Evolutionary conservation across 805 yeast genomes (phyloP).

Genomic region (Helenozyma baotianmanensis): DNA sequence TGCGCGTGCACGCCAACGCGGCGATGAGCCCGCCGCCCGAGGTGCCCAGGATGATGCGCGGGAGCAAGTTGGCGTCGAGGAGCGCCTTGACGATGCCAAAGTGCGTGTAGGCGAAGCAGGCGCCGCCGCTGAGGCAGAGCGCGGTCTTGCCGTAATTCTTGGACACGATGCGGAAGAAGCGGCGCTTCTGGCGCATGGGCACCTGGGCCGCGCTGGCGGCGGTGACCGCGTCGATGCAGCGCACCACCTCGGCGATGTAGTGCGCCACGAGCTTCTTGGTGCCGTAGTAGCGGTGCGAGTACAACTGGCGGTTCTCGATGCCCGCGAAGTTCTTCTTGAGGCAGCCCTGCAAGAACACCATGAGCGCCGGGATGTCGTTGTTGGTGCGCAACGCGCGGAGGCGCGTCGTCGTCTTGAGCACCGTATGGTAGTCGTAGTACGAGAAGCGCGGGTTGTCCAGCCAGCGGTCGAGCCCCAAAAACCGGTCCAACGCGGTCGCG

Average conservation of each 20-base stretch:
- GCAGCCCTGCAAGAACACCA: conserved; percentile 59
- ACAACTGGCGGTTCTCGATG: conserved; percentile 64
- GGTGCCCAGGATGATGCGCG: conserved; percentile 69
- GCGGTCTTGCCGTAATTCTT: conserved; percentile 71
- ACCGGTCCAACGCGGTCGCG: conserved; percentile 55
- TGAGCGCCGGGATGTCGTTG: conserved; percentile 39
- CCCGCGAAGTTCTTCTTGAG: conserved; percentile 75
- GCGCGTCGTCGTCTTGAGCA: conserved; percentile 44
- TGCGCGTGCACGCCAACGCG: conserved; percentile 64
- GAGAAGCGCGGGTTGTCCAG: conserved; percentile 53
- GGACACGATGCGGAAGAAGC: conserved; percentile 52
- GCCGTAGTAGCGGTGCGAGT: conserved; percentile 72
- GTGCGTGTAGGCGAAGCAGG: conserved; percentile 72
- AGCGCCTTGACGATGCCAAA: conserved; percentile 73
- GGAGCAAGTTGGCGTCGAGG: conserved; percentile 61
- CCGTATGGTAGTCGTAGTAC: conserved; percentile 63
- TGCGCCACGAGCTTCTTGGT: conserved; percentile 57
- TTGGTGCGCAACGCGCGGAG: conserved; percentile 32
- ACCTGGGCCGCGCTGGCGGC: conserved; percentile 29
- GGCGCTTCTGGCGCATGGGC: conserved; percentile 37
- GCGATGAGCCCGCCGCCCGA: conserved; percentile 81
- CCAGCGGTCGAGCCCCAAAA: conserved; percentile 62
- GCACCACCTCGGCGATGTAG: conserved; percentile 50
- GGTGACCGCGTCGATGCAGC: conserved; percentile 42
- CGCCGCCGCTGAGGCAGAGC: conserved; percentile 73